Conservation (phyloP, 441 rosid genomes). For the Omphalea diandra region DNA sequence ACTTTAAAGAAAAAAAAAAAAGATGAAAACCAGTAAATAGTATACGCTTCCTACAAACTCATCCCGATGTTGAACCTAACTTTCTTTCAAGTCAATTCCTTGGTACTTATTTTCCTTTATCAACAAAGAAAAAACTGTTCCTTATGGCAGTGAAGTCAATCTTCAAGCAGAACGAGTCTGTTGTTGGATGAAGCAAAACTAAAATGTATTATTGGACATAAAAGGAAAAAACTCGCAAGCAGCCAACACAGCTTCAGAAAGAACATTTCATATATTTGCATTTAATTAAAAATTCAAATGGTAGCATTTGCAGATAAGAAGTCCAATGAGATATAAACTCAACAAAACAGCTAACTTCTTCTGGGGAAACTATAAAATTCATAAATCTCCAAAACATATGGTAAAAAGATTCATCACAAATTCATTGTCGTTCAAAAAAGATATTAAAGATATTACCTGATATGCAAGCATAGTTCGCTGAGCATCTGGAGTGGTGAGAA, state of each 20-base stretch:
- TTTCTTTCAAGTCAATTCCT: not conserved
- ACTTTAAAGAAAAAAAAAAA: not conserved
- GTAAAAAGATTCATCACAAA: not conserved
- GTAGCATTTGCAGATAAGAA: not conserved
- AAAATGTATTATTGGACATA: not conserved
- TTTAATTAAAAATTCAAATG: not conserved
- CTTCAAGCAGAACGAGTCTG: not conserved
- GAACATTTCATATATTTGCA: not conserved
- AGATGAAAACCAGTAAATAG: not conserved
- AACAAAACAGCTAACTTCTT: not conserved
- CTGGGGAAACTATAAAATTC: not conserved
- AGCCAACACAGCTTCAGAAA: not conserved
- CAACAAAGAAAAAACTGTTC: not conserved
- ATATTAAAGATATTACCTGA: conserved; percentile 48
- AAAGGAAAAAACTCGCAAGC: not conserved
- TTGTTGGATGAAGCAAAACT: conserved; percentile 4
- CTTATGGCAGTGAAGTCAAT: not conserved
- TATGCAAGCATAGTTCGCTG: conserved; percentile 98
- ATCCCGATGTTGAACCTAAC: not conserved
- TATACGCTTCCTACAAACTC: not conserved
- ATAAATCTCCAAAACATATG: conserved; percentile 6
- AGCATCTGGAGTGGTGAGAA: conserved; percentile 95
- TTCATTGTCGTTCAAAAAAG: conserved; percentile 1
- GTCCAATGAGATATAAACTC: not conserved
- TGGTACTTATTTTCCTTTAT: not conserved